phyloP scores from a whole-genome alignment of 371 early-diverging fungal species.

The Rhizopus stolonifer region DNA sequence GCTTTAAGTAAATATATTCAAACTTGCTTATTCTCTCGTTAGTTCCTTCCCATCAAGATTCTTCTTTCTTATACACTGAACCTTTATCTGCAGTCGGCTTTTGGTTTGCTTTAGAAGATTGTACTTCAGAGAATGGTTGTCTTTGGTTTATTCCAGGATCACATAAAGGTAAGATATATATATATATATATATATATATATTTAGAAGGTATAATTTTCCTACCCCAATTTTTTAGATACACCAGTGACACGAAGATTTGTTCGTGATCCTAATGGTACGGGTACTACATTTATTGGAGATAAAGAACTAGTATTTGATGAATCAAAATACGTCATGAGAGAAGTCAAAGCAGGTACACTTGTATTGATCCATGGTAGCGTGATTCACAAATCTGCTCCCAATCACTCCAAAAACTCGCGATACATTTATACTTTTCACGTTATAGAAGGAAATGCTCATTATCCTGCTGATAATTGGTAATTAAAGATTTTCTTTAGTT shows the following conservation, averaged over 20 bases:
- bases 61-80: constrained; percentile 87
- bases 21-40: neutral
- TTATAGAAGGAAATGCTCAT: constrained; percentile 73
- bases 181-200: neutral
- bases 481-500: neutral
- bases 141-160: constrained; percentile 86
- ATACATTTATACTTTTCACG: constrained; percentile 93
- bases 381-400: constrained; percentile 80
- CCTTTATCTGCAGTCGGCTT: constrained; percentile 85
- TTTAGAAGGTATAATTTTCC: neutral
- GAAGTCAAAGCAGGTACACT: constrained; percentile 57
- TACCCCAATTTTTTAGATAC: constrained; percentile 28
- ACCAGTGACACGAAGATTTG: constrained; percentile 75
- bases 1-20: no score
- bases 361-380: constrained; percentile 89
- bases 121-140: constrained; percentile 86
- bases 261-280: constrained; percentile 54
- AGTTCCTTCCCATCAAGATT: constrained; percentile 85
- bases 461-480: constrained; percentile 75
- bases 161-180: constrained; percentile 62
- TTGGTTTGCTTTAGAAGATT: constrained; percentile 95
- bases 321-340: constrained; percentile 36
- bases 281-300: constrained; percentile 64
- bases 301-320: constrained; percentile 32
- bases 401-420: constrained; percentile 79